Conservation (phyloP, 345 rosid genomes). For the Hibiscus syriacus region DNA sequence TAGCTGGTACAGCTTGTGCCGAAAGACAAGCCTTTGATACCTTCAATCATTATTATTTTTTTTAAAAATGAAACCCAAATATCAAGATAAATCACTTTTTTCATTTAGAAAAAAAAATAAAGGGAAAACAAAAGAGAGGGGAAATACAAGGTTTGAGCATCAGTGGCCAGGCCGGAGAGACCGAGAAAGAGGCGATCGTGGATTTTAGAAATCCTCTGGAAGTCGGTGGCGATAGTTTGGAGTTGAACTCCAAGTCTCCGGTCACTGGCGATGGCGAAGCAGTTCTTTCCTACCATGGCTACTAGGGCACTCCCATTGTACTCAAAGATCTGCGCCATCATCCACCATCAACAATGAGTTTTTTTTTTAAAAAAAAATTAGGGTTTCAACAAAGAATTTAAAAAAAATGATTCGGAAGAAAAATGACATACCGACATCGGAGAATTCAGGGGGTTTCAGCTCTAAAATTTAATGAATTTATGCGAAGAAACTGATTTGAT, state of each 20-base stretch:
- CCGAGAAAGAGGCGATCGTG: constrained; percentile 86
- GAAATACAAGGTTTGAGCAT: constrained; percentile 81
- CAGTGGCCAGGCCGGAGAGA: constrained; percentile 92
- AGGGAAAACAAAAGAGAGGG: background rate
- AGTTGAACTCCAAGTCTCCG: constrained; percentile 91
- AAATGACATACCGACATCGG: constrained; percentile 48
- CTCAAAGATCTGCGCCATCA: constrained; percentile 69
- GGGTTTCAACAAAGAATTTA: background rate
- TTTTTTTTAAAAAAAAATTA: background rate
- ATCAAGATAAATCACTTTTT: background rate
- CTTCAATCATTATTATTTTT: constrained; percentile 39
- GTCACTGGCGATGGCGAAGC: constrained; percentile 97
- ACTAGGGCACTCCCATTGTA: constrained; percentile 98
- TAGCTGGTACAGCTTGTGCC: constrained; percentile 83
- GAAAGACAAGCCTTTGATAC: constrained; percentile 84
- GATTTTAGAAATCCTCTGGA: constrained; percentile 71
- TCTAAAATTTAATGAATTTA: background rate
- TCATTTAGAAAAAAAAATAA: background rate
- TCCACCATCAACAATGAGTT: background rate
- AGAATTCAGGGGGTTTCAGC: background rate
- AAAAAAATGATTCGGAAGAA: background rate
- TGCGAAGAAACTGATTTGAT: background rate
- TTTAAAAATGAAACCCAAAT: too few relatives aligned
- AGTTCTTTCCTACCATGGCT: constrained; percentile 98
- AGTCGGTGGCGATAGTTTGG: constrained; percentile 93